Conservation (phyloP, 176 grass and related monocot species). For the Juncus effusus region DNA sequence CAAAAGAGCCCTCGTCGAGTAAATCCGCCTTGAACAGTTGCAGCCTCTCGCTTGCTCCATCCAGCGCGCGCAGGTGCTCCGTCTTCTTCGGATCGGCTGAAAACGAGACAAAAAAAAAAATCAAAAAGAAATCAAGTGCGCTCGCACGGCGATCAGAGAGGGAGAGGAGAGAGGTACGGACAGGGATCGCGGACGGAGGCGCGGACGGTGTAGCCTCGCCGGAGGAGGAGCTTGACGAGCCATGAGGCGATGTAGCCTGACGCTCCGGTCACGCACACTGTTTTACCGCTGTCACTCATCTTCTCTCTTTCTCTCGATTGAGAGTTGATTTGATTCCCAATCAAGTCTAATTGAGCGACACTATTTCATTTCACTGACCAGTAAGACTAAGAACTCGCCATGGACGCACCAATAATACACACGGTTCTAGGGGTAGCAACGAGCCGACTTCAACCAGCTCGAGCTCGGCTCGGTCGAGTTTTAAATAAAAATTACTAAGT, state of each 20-base stretch:
- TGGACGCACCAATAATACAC: too few species aligned
- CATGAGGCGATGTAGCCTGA: slow-evolving; percentile 57
- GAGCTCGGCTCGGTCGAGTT: too few species aligned
- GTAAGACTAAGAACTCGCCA: too few species aligned
- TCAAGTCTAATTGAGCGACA: neutral
- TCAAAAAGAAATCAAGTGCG: neutral
- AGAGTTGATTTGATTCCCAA: neutral
- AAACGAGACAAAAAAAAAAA: slow-evolving; percentile 5
- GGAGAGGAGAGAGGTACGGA: neutral
- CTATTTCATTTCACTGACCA: too few species aligned
- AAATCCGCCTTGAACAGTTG: slow-evolving; percentile 56
- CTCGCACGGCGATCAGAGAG: neutral
- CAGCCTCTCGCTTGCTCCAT: slow-evolving; percentile 44
- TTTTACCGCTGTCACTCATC: slow-evolving; percentile 4
- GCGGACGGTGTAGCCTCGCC: slow-evolving; percentile 47
- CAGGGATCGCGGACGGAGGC: slow-evolving; percentile 53
- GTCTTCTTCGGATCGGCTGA: slow-evolving; percentile 50
- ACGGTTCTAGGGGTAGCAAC: too few species aligned
- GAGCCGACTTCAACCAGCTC: too few species aligned
- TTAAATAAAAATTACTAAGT: too few species aligned
- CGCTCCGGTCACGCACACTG: slow-evolving; percentile 49
- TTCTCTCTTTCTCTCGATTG: slow-evolving; percentile 2
- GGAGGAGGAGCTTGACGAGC: slow-evolving; percentile 61
- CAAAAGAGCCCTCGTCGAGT: slow-evolving; percentile 42
- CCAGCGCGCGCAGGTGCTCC: slow-evolving; percentile 40